A percentile compares a stretch with the other conserved stretches of the same genome.
These are phyloP conservation scores for Knufia fluminis DNA, from an alignment of 2,329 filamentous ascomycete species.

Conservation along the genomic window DNA sequence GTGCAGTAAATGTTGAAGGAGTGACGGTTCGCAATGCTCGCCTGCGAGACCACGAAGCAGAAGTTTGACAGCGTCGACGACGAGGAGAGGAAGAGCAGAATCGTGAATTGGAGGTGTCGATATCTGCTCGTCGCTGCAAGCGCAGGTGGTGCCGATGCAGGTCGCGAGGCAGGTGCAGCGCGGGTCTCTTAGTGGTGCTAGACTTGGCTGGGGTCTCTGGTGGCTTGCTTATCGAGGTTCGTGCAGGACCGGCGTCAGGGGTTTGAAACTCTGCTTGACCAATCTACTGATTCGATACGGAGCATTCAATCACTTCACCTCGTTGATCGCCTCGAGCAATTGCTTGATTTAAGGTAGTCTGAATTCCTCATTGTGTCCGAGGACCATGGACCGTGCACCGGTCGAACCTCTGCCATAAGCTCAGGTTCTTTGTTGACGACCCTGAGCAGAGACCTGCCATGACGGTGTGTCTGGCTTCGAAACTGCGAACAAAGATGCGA, in stretches of 20 bases:
- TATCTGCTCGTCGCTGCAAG: neutral
- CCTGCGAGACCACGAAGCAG: constrained; percentile 21
- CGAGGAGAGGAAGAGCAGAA: neutral
- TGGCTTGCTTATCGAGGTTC: neutral
- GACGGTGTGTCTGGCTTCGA: neutral
- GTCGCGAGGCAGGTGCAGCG: too few species aligned
- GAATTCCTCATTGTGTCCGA: neutral
- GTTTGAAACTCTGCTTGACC: neutral
- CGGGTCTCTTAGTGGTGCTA: too few species aligned
- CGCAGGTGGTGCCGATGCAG: too few species aligned
- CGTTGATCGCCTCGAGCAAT: neutral
- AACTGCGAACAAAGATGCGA: neutral
- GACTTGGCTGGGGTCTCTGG: too few species aligned
- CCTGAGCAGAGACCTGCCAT: neutral
- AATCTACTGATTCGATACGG: neutral
- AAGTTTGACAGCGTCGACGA: neutral
- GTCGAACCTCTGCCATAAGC: neutral
- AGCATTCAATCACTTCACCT: neutral
- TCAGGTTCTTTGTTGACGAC: neutral
- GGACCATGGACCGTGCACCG: neutral
- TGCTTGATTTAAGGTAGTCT: neutral
- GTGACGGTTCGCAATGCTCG: constrained; percentile 20
- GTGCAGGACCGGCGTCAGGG: constrained; percentile 3
- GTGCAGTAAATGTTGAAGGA: constrained; percentile 15
- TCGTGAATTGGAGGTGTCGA: constrained; percentile 1